Percentiles rank a stretch among this genome's conserved stretches.
Conservation (phyloP, 345 rosid species). For the Ricinus communis region DNA sequence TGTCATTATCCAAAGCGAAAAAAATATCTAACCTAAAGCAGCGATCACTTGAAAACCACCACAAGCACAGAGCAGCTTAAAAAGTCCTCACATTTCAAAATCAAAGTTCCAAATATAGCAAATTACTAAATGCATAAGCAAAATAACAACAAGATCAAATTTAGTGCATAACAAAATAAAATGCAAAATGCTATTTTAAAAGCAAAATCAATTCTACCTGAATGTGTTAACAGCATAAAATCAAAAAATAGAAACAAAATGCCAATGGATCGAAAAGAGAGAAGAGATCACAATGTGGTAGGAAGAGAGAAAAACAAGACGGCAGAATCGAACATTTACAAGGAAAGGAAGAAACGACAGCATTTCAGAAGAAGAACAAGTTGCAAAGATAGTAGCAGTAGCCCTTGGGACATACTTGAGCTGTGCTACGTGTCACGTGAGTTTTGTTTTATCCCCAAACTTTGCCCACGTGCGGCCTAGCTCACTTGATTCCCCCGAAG, state of each 20-base stretch:
- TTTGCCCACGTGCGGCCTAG: too few relatives aligned
- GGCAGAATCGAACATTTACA: constrained; percentile 29
- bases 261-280: not conserved
- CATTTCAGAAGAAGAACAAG: constrained; percentile 42
- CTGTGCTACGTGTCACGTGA: too few relatives aligned
- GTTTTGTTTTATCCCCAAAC: too few relatives aligned
- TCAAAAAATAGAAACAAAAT: not conserved
- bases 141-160: constrained; percentile 5
- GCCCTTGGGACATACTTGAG: constrained; percentile 23
- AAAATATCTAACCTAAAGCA: constrained; percentile 7
- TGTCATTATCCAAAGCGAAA: constrained; percentile 9
- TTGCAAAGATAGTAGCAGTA: constrained; percentile 33
- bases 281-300: constrained; percentile 30
- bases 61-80: constrained; percentile 17
- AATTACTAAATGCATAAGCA: too few relatives aligned
- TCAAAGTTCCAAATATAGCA: too few relatives aligned
- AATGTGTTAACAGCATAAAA: too few relatives aligned
- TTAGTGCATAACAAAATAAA: not conserved
- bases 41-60: constrained; percentile 17
- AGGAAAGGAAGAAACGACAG: constrained; percentile 31
- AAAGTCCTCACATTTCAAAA: constrained; percentile 9
- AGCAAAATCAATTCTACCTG: constrained; percentile 5
- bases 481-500: too few relatives aligned
- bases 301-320: constrained; percentile 23
- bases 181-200: constrained; percentile 26